A percentile compares a stretch with the other conserved stretches of the same genome.
Evolutionary conservation across 2,329 filamentous ascomycete genomes (phyloP).

Genomic region (Triangularia setosa): DNA sequence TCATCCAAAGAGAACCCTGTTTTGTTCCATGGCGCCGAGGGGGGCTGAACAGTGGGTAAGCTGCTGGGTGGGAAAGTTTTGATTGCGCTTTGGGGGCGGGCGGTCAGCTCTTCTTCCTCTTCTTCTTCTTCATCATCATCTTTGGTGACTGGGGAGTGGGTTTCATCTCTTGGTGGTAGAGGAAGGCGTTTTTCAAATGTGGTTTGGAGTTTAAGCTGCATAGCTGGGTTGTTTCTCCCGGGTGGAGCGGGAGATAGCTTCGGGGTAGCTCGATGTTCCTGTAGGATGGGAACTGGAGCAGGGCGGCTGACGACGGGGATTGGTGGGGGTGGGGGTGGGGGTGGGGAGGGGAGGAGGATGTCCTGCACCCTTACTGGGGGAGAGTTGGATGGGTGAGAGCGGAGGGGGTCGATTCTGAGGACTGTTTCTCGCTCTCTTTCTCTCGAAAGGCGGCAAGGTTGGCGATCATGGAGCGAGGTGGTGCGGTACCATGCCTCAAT

Average conservation of each 20-base stretch:
- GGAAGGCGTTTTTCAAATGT: conserved; percentile 33
- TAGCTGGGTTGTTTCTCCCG: conserved; percentile 13
- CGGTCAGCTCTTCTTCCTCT: conserved; percentile 25
- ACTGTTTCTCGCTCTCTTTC: not conserved
- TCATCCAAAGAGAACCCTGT: conserved; percentile 15
- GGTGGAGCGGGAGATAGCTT: conserved; percentile 26
- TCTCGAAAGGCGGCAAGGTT: not conserved
- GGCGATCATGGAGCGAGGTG: conserved; percentile 9
- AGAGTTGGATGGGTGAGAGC: conserved; percentile 9
- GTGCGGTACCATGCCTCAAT: conserved; percentile 27
- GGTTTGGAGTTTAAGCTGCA: conserved; percentile 42
- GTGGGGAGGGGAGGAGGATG: conserved; percentile 3
- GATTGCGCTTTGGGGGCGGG: conserved; percentile 24
- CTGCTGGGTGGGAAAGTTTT: not conserved
- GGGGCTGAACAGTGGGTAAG: not conserved
- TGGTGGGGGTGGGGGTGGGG: conserved; percentile 17
- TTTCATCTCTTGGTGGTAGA: not conserved
- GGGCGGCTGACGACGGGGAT: conserved; percentile 7
- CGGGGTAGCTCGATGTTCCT: conserved; percentile 20
- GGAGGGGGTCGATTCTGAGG: conserved; percentile 10
- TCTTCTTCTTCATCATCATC: conserved; percentile 1
- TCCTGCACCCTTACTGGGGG: conserved; percentile 1
- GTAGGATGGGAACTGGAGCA: conserved; percentile 4
- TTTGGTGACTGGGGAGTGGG: not conserved
- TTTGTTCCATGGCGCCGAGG: not conserved